phyloP scores from a whole-genome alignment of 2,329 filamentous ascomycete genomes.

The Cadophora sp. region DNA sequence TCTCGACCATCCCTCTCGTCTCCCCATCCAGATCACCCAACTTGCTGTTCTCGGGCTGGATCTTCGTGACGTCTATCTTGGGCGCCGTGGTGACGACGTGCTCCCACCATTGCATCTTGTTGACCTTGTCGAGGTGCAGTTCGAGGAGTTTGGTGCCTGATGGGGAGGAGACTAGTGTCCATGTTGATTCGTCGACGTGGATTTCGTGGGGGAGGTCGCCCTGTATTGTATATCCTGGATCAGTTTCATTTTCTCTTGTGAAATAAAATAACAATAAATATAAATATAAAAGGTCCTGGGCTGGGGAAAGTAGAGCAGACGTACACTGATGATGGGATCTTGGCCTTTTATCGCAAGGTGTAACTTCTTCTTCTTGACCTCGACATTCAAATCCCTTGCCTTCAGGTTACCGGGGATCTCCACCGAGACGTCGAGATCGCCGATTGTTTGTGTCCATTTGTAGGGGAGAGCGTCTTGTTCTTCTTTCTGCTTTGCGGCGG shows the following conservation, averaged over 20 bases:
- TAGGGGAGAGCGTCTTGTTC: slow-evolving; percentile 94
- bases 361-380: slow-evolving; percentile 80
- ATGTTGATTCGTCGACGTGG: slow-evolving; percentile 86
- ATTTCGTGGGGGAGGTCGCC: slow-evolving; percentile 85
- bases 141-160: slow-evolving; percentile 72
- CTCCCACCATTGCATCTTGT: slow-evolving; percentile 99
- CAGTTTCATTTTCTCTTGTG: not conserved
- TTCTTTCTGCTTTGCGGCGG: slow-evolving; percentile 74
- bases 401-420: slow-evolving; percentile 83
- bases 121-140: slow-evolving; percentile 92
- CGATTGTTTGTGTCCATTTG: slow-evolving; percentile 95
- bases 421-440: slow-evolving; percentile 82
- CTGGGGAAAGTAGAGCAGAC: slow-evolving; percentile 34
- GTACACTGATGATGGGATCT: slow-evolving; percentile 80
- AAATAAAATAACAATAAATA: no score
- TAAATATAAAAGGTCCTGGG: no score
- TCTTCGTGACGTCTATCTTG: slow-evolving; percentile 94
- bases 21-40: slow-evolving; percentile 92
- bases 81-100: slow-evolving; percentile 88
- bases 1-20: slow-evolving; percentile 97
- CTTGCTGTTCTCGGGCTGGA: slow-evolving; percentile 90
- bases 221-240: slow-evolving; percentile 53
- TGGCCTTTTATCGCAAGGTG: slow-evolving; percentile 88
- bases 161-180: slow-evolving; percentile 80
- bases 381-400: slow-evolving; percentile 81